These are phyloP conservation scores for Aspergillus viridinutans DNA, from an alignment of 2,329 filamentous ascomycete species.

Conservation along the genomic window DNA sequence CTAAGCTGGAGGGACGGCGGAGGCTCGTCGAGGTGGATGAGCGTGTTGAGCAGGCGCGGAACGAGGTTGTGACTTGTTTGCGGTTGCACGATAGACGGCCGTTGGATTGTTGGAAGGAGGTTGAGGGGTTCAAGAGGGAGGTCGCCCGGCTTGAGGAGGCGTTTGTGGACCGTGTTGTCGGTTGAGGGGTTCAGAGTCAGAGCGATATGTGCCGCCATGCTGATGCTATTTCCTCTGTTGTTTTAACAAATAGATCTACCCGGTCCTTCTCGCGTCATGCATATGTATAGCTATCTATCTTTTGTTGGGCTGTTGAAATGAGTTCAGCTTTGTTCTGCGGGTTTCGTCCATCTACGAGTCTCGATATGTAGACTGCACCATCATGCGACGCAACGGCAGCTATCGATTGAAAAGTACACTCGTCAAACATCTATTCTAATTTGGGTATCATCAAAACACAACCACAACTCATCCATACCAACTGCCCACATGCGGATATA, in stretches of 20 bases:
- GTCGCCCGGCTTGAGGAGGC: conserved; percentile 78
- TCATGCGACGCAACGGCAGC: background rate
- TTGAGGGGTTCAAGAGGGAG: conserved; percentile 84
- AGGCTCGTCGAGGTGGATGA: conserved; percentile 63
- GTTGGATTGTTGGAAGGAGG: conserved; percentile 91
- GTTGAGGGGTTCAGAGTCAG: conserved; percentile 18
- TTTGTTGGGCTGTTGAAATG: conserved; percentile 5
- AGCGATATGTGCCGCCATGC: background rate
- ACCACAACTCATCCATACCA: background rate
- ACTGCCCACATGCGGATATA: conserved; percentile 1
- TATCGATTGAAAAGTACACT: background rate
- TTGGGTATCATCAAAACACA: conserved; percentile 3
- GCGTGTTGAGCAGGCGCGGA: conserved; percentile 68
- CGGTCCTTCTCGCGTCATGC: conserved; percentile 7
- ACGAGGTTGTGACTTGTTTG: conserved; percentile 74
- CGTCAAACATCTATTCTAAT: background rate
- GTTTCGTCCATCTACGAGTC: background rate
- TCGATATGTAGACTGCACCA: background rate
- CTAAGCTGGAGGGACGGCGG: conserved; percentile 59
- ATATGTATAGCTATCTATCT: conserved; percentile 16
- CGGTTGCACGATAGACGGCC: conserved; percentile 79
- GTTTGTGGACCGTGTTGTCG: conserved; percentile 76
- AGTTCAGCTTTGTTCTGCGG: background rate
- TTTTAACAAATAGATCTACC: conserved; percentile 11
- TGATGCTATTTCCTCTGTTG: background rate